Evolutionary conservation across 2,329 filamentous ascomycete species (phyloP), one percentile per base, ranked within the genome.

Genomic region (Talaromyces sp.): DNA sequence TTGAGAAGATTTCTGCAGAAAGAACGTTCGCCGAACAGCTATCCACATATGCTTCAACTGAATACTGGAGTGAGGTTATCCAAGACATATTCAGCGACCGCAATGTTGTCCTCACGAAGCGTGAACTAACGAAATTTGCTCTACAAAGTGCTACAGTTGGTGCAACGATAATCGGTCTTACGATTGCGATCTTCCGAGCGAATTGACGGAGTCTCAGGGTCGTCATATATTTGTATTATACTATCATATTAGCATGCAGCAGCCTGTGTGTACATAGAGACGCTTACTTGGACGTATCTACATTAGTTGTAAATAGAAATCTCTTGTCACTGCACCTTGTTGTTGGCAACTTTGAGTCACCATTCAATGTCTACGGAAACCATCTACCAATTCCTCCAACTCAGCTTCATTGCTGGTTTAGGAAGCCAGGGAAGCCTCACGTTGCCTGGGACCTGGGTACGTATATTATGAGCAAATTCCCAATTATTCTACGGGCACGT

Each of bases 81-180:
- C 72, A 79, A 47, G 88, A 92, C 68, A 75, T 92, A 17, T 86
- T 84, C 77, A 91, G 89, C 76, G 87, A 92, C 64, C 82, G 87
- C 69, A 79, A 78, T 67, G 80, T 92, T 71, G 81, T 84, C 58
- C 72, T 92, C 67, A 85, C 85, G 50, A 90, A 91, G 81, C 84
- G 86, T 61, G 90, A 93, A 71, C 79, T 90, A 37, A 91, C 90
- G 2, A 77, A 89, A n/a, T 80, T 91, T 69, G 88, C 86, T 58
- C 78, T 92, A 41, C 86, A 93, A 76, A 86, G 89, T 63, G 87
- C 85, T 8, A 82, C 86, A 33, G 84, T 86, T 0, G 90, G 90
- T n/a, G 89, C 87, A 11, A 82, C 84, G 0, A 69, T 90, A 17
- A 85, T 84, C 61, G 85, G 84, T 41, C 76, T 81, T 57, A 52